These are phyloP conservation scores for Ophiostoma sp. DNA, from an alignment of 2,329 filamentous ascomycete species.

Conservation along the genomic window DNA sequence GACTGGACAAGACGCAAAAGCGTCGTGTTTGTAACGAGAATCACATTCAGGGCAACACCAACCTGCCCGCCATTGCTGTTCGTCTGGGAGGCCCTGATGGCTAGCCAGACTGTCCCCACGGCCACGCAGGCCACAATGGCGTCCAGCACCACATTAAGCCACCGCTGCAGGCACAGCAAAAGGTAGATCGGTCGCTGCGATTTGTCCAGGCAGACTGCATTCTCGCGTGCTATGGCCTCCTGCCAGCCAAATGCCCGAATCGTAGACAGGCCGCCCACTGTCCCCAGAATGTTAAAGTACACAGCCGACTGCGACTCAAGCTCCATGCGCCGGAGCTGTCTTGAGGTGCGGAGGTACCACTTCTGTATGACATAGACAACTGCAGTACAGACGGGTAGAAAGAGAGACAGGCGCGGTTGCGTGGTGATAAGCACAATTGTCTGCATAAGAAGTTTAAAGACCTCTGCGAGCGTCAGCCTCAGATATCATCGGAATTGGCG, in stretches of 20 bases:
- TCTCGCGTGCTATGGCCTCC: conserved; percentile 26
- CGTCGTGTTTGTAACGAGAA: conserved; percentile 35
- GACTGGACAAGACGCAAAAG: conserved; percentile 33
- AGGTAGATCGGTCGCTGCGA: conserved; percentile 48
- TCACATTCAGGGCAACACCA: conserved; percentile 36
- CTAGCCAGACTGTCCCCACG: conserved; percentile 32
- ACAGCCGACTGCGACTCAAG: conserved; percentile 49
- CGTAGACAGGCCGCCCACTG: conserved; percentile 40
- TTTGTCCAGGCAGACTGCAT: conserved; percentile 35
- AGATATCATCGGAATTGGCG: too few species aligned
- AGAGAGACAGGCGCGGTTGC: too few species aligned
- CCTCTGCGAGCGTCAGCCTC: too few species aligned
- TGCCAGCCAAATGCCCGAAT: conserved; percentile 46
- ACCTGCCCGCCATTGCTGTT: conserved; percentile 28
- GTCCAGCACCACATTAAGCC: conserved; percentile 48
- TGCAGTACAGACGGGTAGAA: too few species aligned
- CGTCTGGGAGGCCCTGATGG: conserved; percentile 21
- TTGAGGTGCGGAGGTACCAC: conserved; percentile 50
- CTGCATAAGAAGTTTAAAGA: too few species aligned
- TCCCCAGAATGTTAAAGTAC: conserved; percentile 39
- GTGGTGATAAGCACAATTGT: too few species aligned
- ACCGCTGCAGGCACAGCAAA: conserved; percentile 46
- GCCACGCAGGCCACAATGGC: conserved; percentile 45
- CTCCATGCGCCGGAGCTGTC: conserved; percentile 51
- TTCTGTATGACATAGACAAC: conserved; percentile 42